Evolutionary conservation across 1,284 basidiomycete species (phyloP).

Genomic region (Ustilago curta): DNA sequence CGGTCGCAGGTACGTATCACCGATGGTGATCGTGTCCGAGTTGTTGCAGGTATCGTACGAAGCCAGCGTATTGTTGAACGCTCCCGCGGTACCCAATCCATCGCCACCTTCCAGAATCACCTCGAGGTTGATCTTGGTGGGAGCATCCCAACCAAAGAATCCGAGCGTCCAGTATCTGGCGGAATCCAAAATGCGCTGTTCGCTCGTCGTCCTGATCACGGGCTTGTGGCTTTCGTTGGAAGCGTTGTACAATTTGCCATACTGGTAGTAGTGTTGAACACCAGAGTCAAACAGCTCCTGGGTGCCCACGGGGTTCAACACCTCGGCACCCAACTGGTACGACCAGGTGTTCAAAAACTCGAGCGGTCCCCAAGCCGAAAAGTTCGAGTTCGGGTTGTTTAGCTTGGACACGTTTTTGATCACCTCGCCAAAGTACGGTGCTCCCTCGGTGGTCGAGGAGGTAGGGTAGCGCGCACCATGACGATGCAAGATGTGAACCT

Average conservation of each 20-base stretch:
- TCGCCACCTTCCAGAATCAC: constrained; percentile 58
- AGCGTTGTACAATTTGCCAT: constrained; percentile 62
- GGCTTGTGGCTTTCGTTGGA: constrained; percentile 58
- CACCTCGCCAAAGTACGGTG: constrained; percentile 42
- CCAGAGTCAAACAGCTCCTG: constrained; percentile 74
- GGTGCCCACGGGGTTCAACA: constrained; percentile 82
- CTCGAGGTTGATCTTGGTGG: constrained; percentile 60
- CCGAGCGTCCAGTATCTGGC: constrained; percentile 76
- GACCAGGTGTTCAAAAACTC: constrained; percentile 79
- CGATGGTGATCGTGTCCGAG: constrained; percentile 74
- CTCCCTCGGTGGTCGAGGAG: constrained; percentile 49
- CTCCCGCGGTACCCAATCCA: constrained; percentile 46
- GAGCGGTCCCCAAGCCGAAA: constrained; percentile 74
- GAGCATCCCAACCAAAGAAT: constrained; percentile 58
- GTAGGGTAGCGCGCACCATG: constrained; percentile 55
- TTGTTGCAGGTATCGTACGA: constrained; percentile 77
- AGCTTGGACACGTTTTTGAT: constrained; percentile 48
- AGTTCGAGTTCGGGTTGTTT: constrained; percentile 37
- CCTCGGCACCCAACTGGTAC: constrained; percentile 75
- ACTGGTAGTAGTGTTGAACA: constrained; percentile 64
- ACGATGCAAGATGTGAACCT: constrained; percentile 57
- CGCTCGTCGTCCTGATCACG: constrained; percentile 66
- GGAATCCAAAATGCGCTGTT: constrained; percentile 85
- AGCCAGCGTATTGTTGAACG: constrained; percentile 84
- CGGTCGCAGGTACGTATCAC: constrained; percentile 71